Conservation (phyloP, 371 early-diverging fungal species). For the Mucor mucedo region DNA sequence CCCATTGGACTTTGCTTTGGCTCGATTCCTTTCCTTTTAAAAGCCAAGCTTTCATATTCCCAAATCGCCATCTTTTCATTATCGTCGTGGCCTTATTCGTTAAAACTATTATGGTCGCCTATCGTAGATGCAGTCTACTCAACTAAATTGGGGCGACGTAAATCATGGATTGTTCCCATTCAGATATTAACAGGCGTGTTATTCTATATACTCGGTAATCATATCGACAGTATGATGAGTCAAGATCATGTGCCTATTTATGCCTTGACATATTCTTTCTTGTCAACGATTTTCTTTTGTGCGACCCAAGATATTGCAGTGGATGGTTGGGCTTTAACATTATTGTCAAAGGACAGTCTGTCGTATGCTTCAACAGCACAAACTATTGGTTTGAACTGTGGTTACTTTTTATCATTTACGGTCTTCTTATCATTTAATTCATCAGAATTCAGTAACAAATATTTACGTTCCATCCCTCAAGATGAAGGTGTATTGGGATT, state of each 20-base stretch:
- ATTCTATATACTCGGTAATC: constrained; percentile 77
- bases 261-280: constrained; percentile 71
- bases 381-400: constrained; percentile 94
- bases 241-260: constrained; percentile 66
- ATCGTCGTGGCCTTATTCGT: constrained; percentile 92
- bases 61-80: constrained; percentile 94
- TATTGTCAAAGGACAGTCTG: constrained; percentile 87
- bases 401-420: constrained; percentile 95
- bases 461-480: constrained; percentile 73
- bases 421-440: constrained; percentile 95
- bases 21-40: constrained; percentile 91
- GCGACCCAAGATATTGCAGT: constrained; percentile 99
- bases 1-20: constrained; percentile 93
- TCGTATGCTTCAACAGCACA: constrained; percentile 94
- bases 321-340: constrained; percentile 96
- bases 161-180: constrained; percentile 98
- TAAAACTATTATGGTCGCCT: constrained; percentile 95
- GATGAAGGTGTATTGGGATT: constrained; percentile 80
- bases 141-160: constrained; percentile 85
- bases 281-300: constrained; percentile 86
- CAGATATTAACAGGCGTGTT: constrained; percentile 80
- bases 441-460: constrained; percentile 93
- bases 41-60: constrained; percentile 85
- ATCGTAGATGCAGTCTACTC: constrained; percentile 91
- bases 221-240: constrained; percentile 79